These are phyloP conservation scores for Thoreauomyces humboldtii DNA, from an alignment of 192 early-diverging fungal genomes.

Conservation along the genomic window DNA sequence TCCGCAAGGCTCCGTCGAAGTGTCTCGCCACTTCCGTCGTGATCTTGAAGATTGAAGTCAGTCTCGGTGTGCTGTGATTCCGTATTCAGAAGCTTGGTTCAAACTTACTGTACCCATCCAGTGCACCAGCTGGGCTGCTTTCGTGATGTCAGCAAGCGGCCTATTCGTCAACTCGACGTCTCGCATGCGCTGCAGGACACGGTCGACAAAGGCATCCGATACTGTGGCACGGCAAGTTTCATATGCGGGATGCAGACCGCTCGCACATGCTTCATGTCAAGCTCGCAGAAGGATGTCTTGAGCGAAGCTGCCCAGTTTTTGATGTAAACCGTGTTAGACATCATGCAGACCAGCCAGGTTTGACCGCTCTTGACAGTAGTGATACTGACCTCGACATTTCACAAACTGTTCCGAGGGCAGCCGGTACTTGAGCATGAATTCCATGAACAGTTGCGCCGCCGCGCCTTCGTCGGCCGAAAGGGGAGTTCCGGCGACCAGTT, in stretches of 20 bases:
- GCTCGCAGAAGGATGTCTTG: too few relatives aligned
- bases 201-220: neutral
- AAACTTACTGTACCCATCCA: conserved; percentile 13
- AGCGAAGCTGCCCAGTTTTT: too few relatives aligned
- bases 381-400: neutral
- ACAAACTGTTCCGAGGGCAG: neutral
- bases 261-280: too few relatives aligned
- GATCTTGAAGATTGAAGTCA: too few relatives aligned
- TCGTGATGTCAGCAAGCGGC: neutral
- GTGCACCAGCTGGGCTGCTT: conserved; percentile 5
- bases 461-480: neutral
- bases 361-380: neutral
- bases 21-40: neutral
- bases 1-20: neutral
- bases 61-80: too few relatives aligned
- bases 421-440: neutral
- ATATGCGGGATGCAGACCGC: too few relatives aligned
- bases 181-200: neutral
- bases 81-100: neutral
- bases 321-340: too few relatives aligned
- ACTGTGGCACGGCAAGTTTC: too few relatives aligned
- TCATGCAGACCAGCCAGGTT: neutral
- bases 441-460: neutral
- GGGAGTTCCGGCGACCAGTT: too few relatives aligned
- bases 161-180: conserved; percentile 2